Conservation (phyloP, 2,329 filamentous ascomycete genomes). For the Alternaria alternata region DNA sequence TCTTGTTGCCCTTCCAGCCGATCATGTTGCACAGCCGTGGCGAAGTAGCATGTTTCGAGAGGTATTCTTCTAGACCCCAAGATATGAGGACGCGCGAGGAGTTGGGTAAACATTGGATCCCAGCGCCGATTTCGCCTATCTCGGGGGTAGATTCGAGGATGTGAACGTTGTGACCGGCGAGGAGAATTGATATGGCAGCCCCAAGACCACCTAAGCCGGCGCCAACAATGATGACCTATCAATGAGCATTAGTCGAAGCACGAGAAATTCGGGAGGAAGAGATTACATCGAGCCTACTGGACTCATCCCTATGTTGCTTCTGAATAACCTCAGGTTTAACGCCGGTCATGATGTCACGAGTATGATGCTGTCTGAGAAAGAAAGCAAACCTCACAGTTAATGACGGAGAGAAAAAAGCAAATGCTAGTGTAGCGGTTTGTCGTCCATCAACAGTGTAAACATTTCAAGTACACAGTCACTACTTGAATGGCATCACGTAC, state of each 20-base stretch:
- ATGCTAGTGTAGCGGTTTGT: not conserved
- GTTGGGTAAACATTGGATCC: slow-evolving; percentile 62
- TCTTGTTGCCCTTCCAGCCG: slow-evolving; percentile 61
- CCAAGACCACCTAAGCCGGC: slow-evolving; percentile 65
- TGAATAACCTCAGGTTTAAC: slow-evolving; percentile 37
- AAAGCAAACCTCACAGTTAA: not conserved
- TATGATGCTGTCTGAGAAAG: not conserved
- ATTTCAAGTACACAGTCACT: slow-evolving; percentile 10
- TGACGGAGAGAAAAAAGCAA: not conserved
- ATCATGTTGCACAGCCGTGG: slow-evolving; percentile 58
- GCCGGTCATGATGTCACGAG: slow-evolving; percentile 35
- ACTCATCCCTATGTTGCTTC: slow-evolving; percentile 35
- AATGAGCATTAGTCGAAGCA: not conserved
- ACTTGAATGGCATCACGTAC: slow-evolving; percentile 18
- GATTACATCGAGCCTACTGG: slow-evolving; percentile 39
- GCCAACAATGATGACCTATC: slow-evolving; percentile 60
- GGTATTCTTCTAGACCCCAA: slow-evolving; percentile 57
- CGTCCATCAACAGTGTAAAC: slow-evolving; percentile 7
- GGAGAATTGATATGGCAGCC: slow-evolving; percentile 57
- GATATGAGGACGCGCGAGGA: slow-evolving; percentile 57
- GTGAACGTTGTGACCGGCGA: slow-evolving; percentile 58
- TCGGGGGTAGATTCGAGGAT: slow-evolving; percentile 59
- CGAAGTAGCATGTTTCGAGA: slow-evolving; percentile 55
- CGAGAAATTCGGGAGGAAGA: not conserved
- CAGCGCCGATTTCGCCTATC: slow-evolving; percentile 61